Base-by-base conservation (phyloP, 495 filamentous ascomycete genomes). In the Pyrenula massariospora region DNA sequence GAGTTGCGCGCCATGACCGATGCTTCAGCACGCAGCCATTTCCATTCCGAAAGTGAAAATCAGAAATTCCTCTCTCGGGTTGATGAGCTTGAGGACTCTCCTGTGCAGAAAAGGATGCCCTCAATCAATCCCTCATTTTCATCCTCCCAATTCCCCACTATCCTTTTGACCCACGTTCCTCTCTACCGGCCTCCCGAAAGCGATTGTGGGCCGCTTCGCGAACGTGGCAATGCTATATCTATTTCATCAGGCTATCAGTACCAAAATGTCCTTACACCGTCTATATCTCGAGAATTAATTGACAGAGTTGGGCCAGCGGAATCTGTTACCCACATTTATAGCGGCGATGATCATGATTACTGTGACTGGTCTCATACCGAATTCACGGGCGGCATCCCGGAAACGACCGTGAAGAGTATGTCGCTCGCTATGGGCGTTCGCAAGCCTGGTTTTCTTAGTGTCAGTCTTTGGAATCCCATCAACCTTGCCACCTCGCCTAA, bases 311-410 rank as follows among this genome's bases (percentile, higher is more conserved):
- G 89, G 20, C 83, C 89, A 52, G 83, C 95, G 19, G 68, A 75
- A 31, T 20, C n/a, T 8, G 57, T 77, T 8, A 61, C 71, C 12
- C 84, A 91, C 54, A 84, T 89, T 48, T 97, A 96, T 66, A 95
- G 90, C 1, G 94, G 94, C 1, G 94, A 99, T 62, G 94, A 99
- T 68, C 94, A 99, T 69, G 94, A 99, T 68, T 95, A 97, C 71
- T 99, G 94, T 70, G 91, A 96, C 56, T 69, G 97, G 22, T 70
- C 79, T 1, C 94, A 99, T 65, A 75, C 74, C 11, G 77, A 84
- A 52, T 87, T 82, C 57, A 80, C 75, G 10, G 80, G 78, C 48
- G 80, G 80, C 0, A 85, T 92, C 1, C 80, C 76, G 23, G 94
- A 99, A 63, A 91, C 96, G 60, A 97, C 94, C 0, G 90, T 97